Percentiles rank a stretch among this genome's conserved stretches.
Conservation (phyloP, 805 yeast species). For the Metschnikowia dekortorum region DNA sequence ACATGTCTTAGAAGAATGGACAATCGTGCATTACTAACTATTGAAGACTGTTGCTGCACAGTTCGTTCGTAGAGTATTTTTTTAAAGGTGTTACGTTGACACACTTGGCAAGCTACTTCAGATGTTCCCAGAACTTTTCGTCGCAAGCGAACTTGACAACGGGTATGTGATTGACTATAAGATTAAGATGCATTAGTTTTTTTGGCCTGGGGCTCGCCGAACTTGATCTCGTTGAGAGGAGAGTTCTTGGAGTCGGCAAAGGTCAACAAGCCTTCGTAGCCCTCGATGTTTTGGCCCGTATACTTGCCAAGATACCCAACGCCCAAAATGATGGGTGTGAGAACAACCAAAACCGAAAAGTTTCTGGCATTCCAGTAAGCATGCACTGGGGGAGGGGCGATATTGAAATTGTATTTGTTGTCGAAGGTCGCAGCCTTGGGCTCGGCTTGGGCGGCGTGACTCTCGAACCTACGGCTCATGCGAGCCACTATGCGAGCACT, state of each 20-base stretch:
- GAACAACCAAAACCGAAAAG: slow-evolving; percentile 32
- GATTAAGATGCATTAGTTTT: slow-evolving; percentile 1
- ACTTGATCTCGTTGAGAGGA: slow-evolving; percentile 34
- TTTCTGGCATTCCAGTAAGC: slow-evolving; percentile 42
- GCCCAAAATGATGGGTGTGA: slow-evolving; percentile 33
- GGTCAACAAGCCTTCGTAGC: slow-evolving; percentile 28
- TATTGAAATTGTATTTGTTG: slow-evolving; percentile 40
- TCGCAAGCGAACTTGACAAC: neutral
- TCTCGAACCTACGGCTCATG: slow-evolving; percentile 29
- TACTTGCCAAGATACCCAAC: slow-evolving; percentile 33
- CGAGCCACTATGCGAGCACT: slow-evolving; percentile 19
- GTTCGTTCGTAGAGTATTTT: too few relatives aligned
- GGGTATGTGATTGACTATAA: slow-evolving; percentile 1
- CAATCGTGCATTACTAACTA: neutral
- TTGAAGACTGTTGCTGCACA: too few relatives aligned
- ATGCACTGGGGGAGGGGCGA: slow-evolving; percentile 43
- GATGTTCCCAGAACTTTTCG: neutral
- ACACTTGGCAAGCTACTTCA: neutral
- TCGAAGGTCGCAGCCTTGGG: slow-evolving; percentile 29
- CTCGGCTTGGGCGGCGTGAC: slow-evolving; percentile 17
- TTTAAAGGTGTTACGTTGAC: too few relatives aligned
- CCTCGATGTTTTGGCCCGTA: slow-evolving; percentile 25
- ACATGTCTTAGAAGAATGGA: neutral
- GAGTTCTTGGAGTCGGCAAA: slow-evolving; percentile 37
- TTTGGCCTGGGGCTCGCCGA: slow-evolving; percentile 34